phyloP scores from a whole-genome alignment of 768 basidiomycete genomes.

The Candolleomyces efflorescens region DNA sequence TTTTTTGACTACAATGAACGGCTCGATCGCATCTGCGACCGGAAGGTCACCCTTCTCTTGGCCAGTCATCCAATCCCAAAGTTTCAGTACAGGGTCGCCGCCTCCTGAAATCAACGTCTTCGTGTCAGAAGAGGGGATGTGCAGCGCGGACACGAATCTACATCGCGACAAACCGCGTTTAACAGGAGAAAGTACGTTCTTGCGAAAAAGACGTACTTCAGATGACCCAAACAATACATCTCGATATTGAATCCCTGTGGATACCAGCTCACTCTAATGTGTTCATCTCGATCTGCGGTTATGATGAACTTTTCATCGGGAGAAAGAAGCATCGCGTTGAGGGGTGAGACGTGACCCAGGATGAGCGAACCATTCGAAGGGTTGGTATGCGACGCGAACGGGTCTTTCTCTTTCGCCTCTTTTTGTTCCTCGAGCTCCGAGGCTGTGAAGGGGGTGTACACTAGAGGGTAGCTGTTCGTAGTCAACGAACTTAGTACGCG shows the following conservation, averaged over 20 bases:
- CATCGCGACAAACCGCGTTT: background rate
- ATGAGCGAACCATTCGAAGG: slow-evolving; percentile 65
- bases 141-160: slow-evolving; percentile 83
- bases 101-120: slow-evolving; percentile 76
- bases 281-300: slow-evolving; percentile 93
- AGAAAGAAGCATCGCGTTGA: slow-evolving; percentile 71
- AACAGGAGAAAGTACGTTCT: background rate
- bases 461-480: slow-evolving; percentile 55
- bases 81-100: slow-evolving; percentile 70
- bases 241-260: slow-evolving; percentile 86
- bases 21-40: slow-evolving; percentile 44
- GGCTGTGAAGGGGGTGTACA: slow-evolving; percentile 26
- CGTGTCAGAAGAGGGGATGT: slow-evolving; percentile 50
- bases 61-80: slow-evolving; percentile 82
- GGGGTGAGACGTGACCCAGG: slow-evolving; percentile 84
- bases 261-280: slow-evolving; percentile 87
- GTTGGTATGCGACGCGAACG: slow-evolving; percentile 61
- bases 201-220: slow-evolving; percentile 49
- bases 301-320: slow-evolving; percentile 70
- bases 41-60: slow-evolving; percentile 44
- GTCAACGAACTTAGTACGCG: background rate
- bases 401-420: slow-evolving; percentile 24
- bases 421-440: slow-evolving; percentile 24
- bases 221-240: slow-evolving; percentile 81
- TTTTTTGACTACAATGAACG: slow-evolving; percentile 41